Percentiles rank a stretch among this genome's conserved stretches.
These are phyloP conservation scores for Limtongozyma cylindracea DNA, from an alignment of 805 yeast species.

Conservation along the genomic window DNA sequence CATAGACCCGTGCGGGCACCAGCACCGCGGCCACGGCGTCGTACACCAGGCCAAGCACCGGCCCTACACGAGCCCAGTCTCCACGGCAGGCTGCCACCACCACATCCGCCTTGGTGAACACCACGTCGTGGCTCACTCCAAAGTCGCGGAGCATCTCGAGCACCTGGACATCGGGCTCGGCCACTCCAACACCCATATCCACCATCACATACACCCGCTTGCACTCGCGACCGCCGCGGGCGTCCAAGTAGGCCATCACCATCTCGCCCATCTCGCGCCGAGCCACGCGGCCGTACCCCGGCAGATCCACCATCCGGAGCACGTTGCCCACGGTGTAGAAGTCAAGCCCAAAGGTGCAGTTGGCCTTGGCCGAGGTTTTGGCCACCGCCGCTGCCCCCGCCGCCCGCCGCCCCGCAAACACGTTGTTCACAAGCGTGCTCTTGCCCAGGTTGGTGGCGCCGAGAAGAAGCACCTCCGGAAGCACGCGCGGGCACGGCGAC, in stretches of 20 bases:
- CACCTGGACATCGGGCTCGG: conserved; percentile 13
- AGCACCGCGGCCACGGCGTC: conserved; percentile 10
- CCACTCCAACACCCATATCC: conserved; percentile 26
- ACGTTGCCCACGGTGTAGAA: conserved; percentile 41
- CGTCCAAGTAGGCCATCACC: conserved; percentile 39
- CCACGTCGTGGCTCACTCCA: conserved; percentile 26
- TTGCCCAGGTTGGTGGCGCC: conserved; percentile 82
- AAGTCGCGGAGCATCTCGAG: conserved; percentile 27
- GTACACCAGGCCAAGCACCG: conserved; percentile 12
- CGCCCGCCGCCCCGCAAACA: conserved; percentile 16
- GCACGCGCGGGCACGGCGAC: too few relatives aligned
- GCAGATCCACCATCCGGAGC: conserved; percentile 55
- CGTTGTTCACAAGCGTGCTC: conserved; percentile 43
- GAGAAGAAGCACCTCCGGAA: conserved; percentile 51
- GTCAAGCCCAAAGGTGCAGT: conserved; percentile 38
- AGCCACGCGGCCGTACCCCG: conserved; percentile 74
- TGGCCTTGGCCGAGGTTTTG: conserved; percentile 25
- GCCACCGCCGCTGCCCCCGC: conserved; percentile 14
- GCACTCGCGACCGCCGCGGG: conserved; percentile 21
- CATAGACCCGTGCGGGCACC: conserved; percentile 17
- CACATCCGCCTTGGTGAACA: conserved; percentile 57
- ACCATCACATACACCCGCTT: conserved; percentile 35
- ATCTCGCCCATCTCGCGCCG: conserved; percentile 40
- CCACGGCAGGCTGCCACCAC: conserved; percentile 7
- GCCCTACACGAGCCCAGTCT: conserved; percentile 6